Evolutionary conservation across 1,139 yeast genomes (phyloP).

Genomic region (Lipomyces yarrowii): DNA sequence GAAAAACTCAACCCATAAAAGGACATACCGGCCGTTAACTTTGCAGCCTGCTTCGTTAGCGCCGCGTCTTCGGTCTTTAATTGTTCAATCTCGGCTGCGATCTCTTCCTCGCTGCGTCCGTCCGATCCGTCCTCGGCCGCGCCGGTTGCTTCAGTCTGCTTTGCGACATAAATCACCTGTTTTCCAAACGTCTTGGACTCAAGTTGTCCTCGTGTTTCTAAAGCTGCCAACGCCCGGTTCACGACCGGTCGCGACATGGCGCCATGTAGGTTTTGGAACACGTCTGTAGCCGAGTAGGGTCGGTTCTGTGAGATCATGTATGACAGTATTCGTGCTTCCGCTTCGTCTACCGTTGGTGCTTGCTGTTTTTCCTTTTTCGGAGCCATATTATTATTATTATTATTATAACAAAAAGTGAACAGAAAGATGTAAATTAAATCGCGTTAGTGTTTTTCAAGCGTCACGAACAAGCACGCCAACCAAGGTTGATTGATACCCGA

Average conservation of each 20-base stretch:
- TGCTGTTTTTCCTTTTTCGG: slow-evolving; percentile 11
- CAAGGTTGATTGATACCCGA: too few species aligned
- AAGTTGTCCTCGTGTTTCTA: slow-evolving; percentile 39
- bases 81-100: slow-evolving; percentile 27
- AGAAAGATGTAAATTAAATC: too few species aligned
- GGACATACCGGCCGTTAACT: slow-evolving; percentile 26
- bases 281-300: slow-evolving; percentile 47
- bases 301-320: slow-evolving; percentile 47
- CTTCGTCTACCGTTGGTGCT: slow-evolving; percentile 10
- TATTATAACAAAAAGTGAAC: too few species aligned
- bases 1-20: not conserved
- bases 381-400: slow-evolving; percentile 4
- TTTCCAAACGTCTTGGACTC: slow-evolving; percentile 41
- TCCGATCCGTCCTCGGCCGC: slow-evolving; percentile 20
- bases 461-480: too few species aligned
- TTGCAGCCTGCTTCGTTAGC: slow-evolving; percentile 24
- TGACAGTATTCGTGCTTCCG: slow-evolving; percentile 33
- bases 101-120: slow-evolving; percentile 29
- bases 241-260: slow-evolving; percentile 40
- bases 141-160: slow-evolving; percentile 34
- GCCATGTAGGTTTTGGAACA: slow-evolving; percentile 45
- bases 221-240: slow-evolving; percentile 39
- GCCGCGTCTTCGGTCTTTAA: slow-evolving; percentile 29
- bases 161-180: slow-evolving; percentile 43
- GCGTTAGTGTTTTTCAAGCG: too few species aligned